Evolutionary conservation across 2,329 filamentous ascomycete species (phyloP), one percentile per base, ranked within the genome.

Genomic region (Cytospora chrysosperma): DNA sequence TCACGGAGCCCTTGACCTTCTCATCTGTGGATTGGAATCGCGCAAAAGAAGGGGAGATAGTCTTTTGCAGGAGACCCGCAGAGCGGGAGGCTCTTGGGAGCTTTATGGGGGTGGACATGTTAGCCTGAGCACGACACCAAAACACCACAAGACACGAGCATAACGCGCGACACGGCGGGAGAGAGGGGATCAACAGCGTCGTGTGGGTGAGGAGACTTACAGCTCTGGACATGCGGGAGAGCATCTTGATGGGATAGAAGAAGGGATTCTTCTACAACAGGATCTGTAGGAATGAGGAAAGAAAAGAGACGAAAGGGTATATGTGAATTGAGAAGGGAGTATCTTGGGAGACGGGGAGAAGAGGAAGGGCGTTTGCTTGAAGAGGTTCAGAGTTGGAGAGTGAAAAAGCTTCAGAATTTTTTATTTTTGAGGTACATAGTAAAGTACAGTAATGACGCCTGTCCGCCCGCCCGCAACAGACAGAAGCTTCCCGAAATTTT

Each of bases 1-100:
- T 97, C 78, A 98, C 94, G 74, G 91, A 82, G 75, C 95, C 95
- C 82, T 94, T 92, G 67, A 98, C 92, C 87, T 97, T 97, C 73
- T 85, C 86, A 70, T 90, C 88, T 70, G 91, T 89, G 49, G 88
- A 90, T 78, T 90, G 89, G 82, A 90, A 92, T 73, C 90, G 85
- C 75, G 89, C 87, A 76, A 94, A 92, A 73, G 87, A 86, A 69
- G 90, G 87, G 69, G 84, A 84, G 72, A 91, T 78, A 69, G 92
- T 88, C 72, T 89, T 85, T 80, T 88, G 88, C 76, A 88, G 79
- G 75, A 86, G 80, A 65, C 85, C 82, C 72, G 88, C 83, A 74
- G 88, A 83, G 78, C 89, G 89, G 75, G 87, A 81, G 77, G 90
- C 88, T 84, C 92, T 87, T 75, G 92, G 91, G 79, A 96, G 86